Percentiles rank a stretch among this genome's conserved stretches.
These are phyloP conservation scores for Thalassiosira hispida DNA, from an alignment of 352 stramenopile genomes.

Conservation along the genomic window DNA sequence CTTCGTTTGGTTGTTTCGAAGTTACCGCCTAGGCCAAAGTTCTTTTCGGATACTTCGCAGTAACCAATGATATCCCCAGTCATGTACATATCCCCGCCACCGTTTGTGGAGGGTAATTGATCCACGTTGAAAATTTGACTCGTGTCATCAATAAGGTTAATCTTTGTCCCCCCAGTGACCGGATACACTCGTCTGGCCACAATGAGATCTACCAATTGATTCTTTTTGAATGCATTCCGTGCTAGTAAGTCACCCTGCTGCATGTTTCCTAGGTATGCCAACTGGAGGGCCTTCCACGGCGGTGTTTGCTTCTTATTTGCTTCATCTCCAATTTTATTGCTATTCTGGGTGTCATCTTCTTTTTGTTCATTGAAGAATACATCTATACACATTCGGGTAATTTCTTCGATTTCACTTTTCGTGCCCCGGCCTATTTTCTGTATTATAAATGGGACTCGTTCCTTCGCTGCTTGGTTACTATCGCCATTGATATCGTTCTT, in stretches of 20 bases:
- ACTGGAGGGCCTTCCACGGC: constrained; percentile 65
- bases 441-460: constrained; percentile 57
- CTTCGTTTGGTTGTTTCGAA: constrained; percentile 12
- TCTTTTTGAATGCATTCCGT: constrained; percentile 41
- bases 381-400: constrained; percentile 67
- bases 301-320: not conserved
- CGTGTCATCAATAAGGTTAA: constrained; percentile 4
- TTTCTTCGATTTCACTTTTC: constrained; percentile 54
- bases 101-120: constrained; percentile 3
- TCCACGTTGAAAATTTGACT: constrained; percentile 43
- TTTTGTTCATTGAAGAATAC: constrained; percentile 73
- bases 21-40: constrained; percentile 67
- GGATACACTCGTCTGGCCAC: constrained; percentile 61
- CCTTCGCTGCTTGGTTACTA: not conserved
- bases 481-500: not conserved
- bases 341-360: not conserved
- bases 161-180: constrained; percentile 12
- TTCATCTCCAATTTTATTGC: not conserved
- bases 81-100: constrained; percentile 26
- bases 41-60: constrained; percentile 70
- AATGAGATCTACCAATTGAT: constrained; percentile 68
- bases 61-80: constrained; percentile 74
- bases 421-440: constrained; percentile 50
- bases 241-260: constrained; percentile 63
- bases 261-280: constrained; percentile 66